Evolutionary conservation across 768 basidiomycete species (phyloP), one percentile per base, ranked within the genome.

Genomic region (Lyophyllum atratum): DNA sequence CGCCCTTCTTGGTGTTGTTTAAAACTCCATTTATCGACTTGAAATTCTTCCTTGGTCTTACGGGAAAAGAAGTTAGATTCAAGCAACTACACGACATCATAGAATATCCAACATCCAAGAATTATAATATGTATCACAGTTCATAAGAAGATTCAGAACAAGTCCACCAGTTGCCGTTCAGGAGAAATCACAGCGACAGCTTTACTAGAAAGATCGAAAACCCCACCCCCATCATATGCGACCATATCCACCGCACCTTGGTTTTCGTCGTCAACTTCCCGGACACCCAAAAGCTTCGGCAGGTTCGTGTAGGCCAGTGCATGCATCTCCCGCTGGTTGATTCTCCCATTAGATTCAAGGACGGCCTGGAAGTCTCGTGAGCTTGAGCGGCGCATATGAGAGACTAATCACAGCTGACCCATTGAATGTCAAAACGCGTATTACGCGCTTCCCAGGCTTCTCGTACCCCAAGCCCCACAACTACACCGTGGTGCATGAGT

Each of bases 381-480:
- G 22, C 45, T 61, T 26, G 39, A 54, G n/a, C 37, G 12, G 49
- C 25, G 22, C 9, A 14, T 7, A 33, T 25, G 22, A 44, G 39
- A 33, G 39, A 47, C 8, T 17, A 25, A 75, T 9, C 17, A 40
- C 5, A 40, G n/a, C 15, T 40, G 60, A 89, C 90, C 93, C 92
- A 95, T 68, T 85, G 85, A 19, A 85, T 74, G 61, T 94, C 90
- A 63, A 92, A 89, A 10, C 90, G 81, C 12, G 85, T 83, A 62
- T 89, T 91, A 42, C 87, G 81, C 34, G 89, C 90, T 57, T 82
- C 77, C 86, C 87, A 92, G 28, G 84, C 83, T 59, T 87, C 84
- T 34, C 75, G 72, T 31, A 86, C 76, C 17, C 87, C 90, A 49
- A 93, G 66, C 19, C 84, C 91, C n/a, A 93, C 86, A 19, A 85